A percentile compares a stretch with the other conserved stretches of the same genome.
Evolutionary conservation across 2,329 filamentous ascomycete genomes (phyloP).

Genomic region (Lojkania enalia): DNA sequence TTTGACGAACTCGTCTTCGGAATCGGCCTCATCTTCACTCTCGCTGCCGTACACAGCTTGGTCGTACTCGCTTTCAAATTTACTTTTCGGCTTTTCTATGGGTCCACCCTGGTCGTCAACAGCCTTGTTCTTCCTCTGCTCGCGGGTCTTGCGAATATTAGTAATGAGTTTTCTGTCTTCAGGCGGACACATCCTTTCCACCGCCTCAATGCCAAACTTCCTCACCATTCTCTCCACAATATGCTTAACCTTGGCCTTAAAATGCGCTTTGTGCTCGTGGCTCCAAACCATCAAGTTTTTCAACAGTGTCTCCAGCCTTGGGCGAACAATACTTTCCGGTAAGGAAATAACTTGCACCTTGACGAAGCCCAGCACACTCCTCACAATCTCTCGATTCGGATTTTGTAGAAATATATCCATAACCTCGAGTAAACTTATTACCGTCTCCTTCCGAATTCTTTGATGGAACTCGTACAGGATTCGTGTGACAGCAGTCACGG

Average conservation of each 20-base stretch:
- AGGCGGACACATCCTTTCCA: constrained; percentile 82
- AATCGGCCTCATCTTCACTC: constrained; percentile 57
- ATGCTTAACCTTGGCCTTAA: constrained; percentile 96
- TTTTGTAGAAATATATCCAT: constrained; percentile 96
- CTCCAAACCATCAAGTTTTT: constrained; percentile 95
- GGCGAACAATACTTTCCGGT: constrained; percentile 75
- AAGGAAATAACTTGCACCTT: constrained; percentile 92
- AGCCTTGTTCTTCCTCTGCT: constrained; percentile 88
- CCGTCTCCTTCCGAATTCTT: constrained; percentile 67
- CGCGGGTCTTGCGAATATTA: constrained; percentile 94
- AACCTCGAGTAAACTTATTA: constrained; percentile 85
- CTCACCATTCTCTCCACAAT: constrained; percentile 94
- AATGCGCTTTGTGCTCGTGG: constrained; percentile 96
- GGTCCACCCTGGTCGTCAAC: constrained; percentile 62
- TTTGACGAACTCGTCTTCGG: constrained; percentile 43
- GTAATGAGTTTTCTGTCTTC: constrained; percentile 85
- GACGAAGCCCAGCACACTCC: constrained; percentile 91
- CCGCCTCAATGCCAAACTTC: constrained; percentile 79
- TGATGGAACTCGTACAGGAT: constrained; percentile 89
- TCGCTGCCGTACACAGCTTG: constrained; percentile 82
- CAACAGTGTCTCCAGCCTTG: constrained; percentile 75
- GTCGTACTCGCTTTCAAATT: constrained; percentile 92
- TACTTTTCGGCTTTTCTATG: constrained; percentile 54
- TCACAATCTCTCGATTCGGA: constrained; percentile 95
- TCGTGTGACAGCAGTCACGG: constrained; percentile 93